phyloP scores from a whole-genome alignment of 768 basidiomycete species.

The Pulveroboletus sp. region DNA sequence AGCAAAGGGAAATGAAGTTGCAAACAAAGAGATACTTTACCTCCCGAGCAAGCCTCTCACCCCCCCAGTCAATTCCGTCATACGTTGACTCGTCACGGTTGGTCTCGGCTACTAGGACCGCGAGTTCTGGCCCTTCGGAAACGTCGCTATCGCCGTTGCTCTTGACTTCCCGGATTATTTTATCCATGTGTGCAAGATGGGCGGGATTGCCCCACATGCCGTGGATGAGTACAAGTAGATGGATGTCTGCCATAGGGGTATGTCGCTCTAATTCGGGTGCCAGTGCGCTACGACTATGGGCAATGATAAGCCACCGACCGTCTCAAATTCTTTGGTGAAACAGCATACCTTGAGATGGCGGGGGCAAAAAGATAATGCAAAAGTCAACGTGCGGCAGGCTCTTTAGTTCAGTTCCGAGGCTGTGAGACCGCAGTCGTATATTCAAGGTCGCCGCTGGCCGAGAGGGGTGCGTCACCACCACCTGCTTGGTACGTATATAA shows the following conservation, averaged over 20 bases:
- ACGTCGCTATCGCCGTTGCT: constrained; percentile 20
- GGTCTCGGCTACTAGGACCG: constrained; percentile 62
- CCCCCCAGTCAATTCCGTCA: constrained; percentile 84
- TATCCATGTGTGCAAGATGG: constrained; percentile 59
- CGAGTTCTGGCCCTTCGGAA: constrained; percentile 43
- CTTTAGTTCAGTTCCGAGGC: neutral
- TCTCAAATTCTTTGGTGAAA: neutral
- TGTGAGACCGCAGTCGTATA: constrained; percentile 2
- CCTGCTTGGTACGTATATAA: too few species aligned
- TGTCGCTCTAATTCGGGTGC: neutral
- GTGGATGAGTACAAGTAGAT: constrained; percentile 46
- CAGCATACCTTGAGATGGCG: constrained; percentile 4
- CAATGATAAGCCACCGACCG: neutral
- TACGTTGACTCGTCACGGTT: constrained; percentile 69
- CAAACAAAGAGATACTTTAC: constrained; percentile 34
- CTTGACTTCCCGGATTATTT: constrained; percentile 49
- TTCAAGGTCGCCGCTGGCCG: neutral
- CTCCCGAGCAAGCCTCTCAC: constrained; percentile 78
- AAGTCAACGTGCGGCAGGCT: constrained; percentile 4
- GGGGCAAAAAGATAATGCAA: neutral
- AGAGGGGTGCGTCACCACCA: too few species aligned
- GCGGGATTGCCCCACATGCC: constrained; percentile 82
- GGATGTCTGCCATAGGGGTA: constrained; percentile 30
- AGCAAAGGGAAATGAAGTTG: neutral
- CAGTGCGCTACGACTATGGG: too few species aligned